A percentile compares a stretch with the other conserved stretches of the same genome.
Evolutionary conservation across 2,329 filamentous ascomycete species (phyloP).

Genomic region (Blastomyces gilchristii): DNA sequence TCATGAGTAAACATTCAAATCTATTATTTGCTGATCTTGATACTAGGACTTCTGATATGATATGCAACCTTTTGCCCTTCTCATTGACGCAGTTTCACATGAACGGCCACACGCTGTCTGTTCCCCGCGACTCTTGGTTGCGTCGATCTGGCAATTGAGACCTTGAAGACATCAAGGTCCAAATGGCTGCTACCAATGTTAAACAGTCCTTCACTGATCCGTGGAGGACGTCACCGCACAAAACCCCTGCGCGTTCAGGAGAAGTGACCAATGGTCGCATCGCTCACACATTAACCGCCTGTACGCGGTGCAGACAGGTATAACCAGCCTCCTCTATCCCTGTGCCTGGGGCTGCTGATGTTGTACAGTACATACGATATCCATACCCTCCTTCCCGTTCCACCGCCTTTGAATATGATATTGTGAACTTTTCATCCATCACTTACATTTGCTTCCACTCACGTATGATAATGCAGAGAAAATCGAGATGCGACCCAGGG

Average conservation of each 20-base stretch:
- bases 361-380: background rate
- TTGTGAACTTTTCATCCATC: background rate
- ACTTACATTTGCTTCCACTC: background rate
- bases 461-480: slow-evolving; percentile 50
- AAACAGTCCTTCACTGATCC: background rate
- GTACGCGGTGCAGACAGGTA: slow-evolving; percentile 42
- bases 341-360: background rate
- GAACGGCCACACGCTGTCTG: background rate
- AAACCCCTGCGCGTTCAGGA: slow-evolving; percentile 21
- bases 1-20: background rate
- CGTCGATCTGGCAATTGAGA: background rate
- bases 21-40: background rate
- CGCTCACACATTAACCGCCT: slow-evolving; percentile 41
- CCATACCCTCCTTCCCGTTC: background rate
- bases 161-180: background rate
- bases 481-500: slow-evolving; percentile 89
- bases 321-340: slow-evolving; percentile 14
- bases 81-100: background rate
- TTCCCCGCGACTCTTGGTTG: background rate
- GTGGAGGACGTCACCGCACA: slow-evolving; percentile 21
- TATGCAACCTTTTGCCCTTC: background rate
- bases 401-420: background rate
- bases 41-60: slow-evolving; percentile 3
- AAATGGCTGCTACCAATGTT: slow-evolving; percentile 2
- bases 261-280: slow-evolving; percentile 30